Base-by-base conservation (phyloP, 192 early-diverging fungal genomes). In the Borealophlyctis nickersoniae region DNA sequence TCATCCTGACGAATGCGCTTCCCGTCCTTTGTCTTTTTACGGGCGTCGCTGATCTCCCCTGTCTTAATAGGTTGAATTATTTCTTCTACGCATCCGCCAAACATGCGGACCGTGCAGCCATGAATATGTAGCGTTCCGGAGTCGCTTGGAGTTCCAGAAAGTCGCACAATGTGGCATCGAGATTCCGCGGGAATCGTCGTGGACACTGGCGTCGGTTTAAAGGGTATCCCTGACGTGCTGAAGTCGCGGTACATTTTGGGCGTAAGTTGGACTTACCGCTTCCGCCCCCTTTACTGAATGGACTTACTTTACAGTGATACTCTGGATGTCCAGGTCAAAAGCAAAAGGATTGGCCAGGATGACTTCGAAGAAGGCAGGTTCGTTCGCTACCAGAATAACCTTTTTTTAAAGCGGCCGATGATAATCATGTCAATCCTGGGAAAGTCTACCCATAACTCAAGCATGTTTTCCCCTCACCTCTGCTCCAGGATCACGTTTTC, bases 311-410 rank as follows among this genome's bases (percentile, higher is more conserved):
- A 91, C 56, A 22, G 69, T 62, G 31, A 92, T 78, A 56, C 75
- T 80, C 55, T 89, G 83, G 22, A 92, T 66, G 24, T 91, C 89
- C 31, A 93, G 55, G 62, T 90, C 89, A 71, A 93, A 89, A 16
- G 82, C 78, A 72, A 89, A 92, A 9, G 89, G 88, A 71, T 93
- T 93, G 0, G 86, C 79, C 14, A 93, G 59, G 0, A 76, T 80
- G 3, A 92, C 73, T 31, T 89, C 86, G 64, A 93, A 89, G 45
- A 87, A 81, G 1, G 81, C 77, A 0, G 78, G 60, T 65, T 93
- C 91, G 52, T 81, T 77, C 5, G 85, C 80, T 7, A 91, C 82
- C 0, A 92, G 62, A n/a, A 83, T 54, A 9, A 78, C 68, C 45
- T 79, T 9, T 7, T 11, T n/a, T n/a, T n/a, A n/a, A n/a, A n/a